phyloP scores from a whole-genome alignment of 2,329 filamentous ascomycete species.

The Colletotrichum sp. region DNA sequence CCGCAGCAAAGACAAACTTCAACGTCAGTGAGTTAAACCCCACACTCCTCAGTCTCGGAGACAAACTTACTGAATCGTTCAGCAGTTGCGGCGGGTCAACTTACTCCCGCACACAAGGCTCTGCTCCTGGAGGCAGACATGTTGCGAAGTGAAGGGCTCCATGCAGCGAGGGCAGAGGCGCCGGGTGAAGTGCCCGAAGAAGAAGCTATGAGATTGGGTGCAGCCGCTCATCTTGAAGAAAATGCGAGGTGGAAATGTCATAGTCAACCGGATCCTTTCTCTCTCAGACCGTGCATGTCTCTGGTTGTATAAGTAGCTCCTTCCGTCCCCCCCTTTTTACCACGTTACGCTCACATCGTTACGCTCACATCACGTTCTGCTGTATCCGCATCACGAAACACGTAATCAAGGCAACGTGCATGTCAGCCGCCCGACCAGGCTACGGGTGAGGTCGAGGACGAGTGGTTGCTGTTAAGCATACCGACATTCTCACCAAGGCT shows the following conservation, averaged over 20 bases:
- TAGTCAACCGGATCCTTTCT: neutral
- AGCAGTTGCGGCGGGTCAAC: neutral
- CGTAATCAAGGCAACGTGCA: neutral
- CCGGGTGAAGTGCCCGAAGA: neutral
- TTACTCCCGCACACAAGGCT: neutral
- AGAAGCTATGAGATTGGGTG: neutral
- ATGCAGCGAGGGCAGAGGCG: constrained; percentile 21
- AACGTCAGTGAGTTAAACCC: neutral
- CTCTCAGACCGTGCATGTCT: no score
- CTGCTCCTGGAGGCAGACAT: constrained; percentile 14
- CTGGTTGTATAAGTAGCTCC: neutral
- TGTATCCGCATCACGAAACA: neutral
- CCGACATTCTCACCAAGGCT: constrained; percentile 13
- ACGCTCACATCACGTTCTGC: neutral
- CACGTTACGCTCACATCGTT: neutral
- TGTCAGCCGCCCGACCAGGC: neutral
- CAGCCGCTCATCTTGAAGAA: neutral
- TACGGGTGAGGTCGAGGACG: neutral
- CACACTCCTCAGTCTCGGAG: neutral
- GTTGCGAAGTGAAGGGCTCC: constrained; percentile 22
- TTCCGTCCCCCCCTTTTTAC: neutral
- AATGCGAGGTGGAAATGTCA: neutral
- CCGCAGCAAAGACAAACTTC: neutral
- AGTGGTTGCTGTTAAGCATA: constrained; percentile 9
- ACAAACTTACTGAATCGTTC: neutral